Evolutionary conservation across 768 basidiomycete genomes (phyloP).

Genomic region (Xanthoconium stramineum): DNA sequence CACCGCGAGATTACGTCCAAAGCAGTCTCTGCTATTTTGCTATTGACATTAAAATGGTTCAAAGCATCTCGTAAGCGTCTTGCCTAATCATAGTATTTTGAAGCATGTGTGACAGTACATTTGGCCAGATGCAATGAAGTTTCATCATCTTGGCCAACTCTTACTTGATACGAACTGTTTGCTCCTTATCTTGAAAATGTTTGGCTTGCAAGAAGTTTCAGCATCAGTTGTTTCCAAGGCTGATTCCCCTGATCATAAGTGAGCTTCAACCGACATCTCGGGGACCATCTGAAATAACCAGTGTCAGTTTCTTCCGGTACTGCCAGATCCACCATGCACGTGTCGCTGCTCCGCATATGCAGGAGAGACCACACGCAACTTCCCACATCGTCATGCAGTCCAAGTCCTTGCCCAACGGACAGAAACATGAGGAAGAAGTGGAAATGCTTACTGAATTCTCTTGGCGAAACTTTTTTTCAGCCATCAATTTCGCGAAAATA

Average conservation of each 20-base stretch:
- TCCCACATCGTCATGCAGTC: constrained; percentile 57
- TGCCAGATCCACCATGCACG: constrained; percentile 78
- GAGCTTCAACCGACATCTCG: constrained; percentile 17
- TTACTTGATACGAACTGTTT: constrained; percentile 94
- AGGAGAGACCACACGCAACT: constrained; percentile 60
- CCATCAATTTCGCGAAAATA: constrained; percentile 96
- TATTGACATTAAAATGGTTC: constrained; percentile 95
- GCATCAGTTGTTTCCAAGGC: constrained; percentile 82
- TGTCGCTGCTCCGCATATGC: constrained; percentile 49
- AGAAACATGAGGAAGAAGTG: constrained; percentile 79
- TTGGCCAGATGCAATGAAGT: constrained; percentile 91
- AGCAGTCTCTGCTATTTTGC: constrained; percentile 90
- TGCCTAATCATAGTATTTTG: not conserved
- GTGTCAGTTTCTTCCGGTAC: constrained; percentile 88
- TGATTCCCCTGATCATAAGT: constrained; percentile 87
- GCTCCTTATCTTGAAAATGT: constrained; percentile 93
- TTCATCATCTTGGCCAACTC: constrained; percentile 95
- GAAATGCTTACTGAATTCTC: constrained; percentile 93
- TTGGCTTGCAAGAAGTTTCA: constrained; percentile 91
- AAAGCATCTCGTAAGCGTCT: constrained; percentile 86
- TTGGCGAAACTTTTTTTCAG: constrained; percentile 96
- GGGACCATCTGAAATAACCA: constrained; percentile 4
- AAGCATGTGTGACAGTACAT: not conserved
- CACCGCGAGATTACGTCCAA: constrained; percentile 98
- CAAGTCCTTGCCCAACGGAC: constrained; percentile 65